Evolutionary conservation across 2,329 filamentous ascomycete genomes (phyloP).

Genomic region (Lecanicillium sp.): DNA sequence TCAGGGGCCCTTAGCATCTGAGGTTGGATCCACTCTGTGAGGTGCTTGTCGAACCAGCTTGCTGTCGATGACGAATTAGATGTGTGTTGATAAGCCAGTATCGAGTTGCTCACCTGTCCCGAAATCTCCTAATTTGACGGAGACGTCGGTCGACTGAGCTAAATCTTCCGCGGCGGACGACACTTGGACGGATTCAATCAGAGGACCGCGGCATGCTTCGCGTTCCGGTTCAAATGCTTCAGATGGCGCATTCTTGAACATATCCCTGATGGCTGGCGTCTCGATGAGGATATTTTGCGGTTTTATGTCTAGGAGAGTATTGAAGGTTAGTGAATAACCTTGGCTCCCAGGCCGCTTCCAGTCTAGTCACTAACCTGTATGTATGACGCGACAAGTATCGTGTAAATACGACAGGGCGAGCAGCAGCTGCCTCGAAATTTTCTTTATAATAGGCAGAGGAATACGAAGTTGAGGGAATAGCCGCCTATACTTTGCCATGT

Average conservation of each 20-base stretch:
- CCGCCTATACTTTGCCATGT: conserved; percentile 17
- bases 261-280: conserved; percentile 16
- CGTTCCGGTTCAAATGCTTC: conserved; percentile 13
- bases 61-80: conserved; percentile 14
- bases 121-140: conserved; percentile 19
- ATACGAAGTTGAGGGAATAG: conserved; percentile 16
- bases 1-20: conserved; percentile 21
- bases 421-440: conserved; percentile 18
- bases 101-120: conserved; percentile 16
- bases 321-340: neutral
- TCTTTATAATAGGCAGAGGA: conserved; percentile 15
- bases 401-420: conserved; percentile 19
- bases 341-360: neutral
- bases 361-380: conserved; percentile 16
- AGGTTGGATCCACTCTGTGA: conserved; percentile 24
- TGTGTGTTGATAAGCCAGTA: neutral
- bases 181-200: conserved; percentile 15
- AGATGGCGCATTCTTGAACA: conserved; percentile 19
- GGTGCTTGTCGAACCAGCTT: conserved; percentile 21
- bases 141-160: conserved; percentile 7
- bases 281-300: conserved; percentile 22
- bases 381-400: conserved; percentile 19
- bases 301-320: conserved; percentile 20
- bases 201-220: neutral
- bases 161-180: conserved; percentile 17